These are phyloP conservation scores for Colletotrichum navitas DNA, from an alignment of 2,329 filamentous ascomycete genomes.

Conservation along the genomic window DNA sequence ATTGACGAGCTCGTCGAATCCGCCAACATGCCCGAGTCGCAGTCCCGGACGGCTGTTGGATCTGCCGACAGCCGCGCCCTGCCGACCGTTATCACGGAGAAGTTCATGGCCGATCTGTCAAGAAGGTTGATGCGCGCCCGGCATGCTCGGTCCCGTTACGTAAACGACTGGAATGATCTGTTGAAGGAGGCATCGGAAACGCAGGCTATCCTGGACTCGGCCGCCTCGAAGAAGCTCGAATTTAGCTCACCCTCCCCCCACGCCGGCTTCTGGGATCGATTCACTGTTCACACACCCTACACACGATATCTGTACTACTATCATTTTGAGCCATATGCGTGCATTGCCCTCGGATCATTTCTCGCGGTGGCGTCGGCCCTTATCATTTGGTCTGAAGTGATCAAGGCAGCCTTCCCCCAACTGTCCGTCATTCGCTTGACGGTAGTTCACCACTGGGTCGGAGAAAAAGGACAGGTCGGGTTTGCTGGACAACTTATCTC, in stretches of 20 bases:
- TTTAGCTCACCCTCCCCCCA: constrained; percentile 73
- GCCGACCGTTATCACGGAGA: constrained; percentile 89
- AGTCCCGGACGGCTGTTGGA: constrained; percentile 58
- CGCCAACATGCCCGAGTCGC: constrained; percentile 75
- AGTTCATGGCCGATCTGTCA: constrained; percentile 92
- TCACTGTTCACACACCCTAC: constrained; percentile 80
- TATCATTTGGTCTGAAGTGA: constrained; percentile 93
- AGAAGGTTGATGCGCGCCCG: constrained; percentile 84
- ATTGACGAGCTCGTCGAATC: constrained; percentile 93
- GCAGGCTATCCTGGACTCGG: constrained; percentile 87
- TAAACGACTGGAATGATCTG: constrained; percentile 86
- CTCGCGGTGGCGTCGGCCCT: constrained; percentile 81
- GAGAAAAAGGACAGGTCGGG: constrained; percentile 80
- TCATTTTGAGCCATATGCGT: constrained; percentile 77
- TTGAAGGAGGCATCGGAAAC: constrained; percentile 80
- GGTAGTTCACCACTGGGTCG: constrained; percentile 81
- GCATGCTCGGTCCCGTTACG: constrained; percentile 85
- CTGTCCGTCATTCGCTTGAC: constrained; percentile 77
- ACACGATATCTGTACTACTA: constrained; percentile 84
- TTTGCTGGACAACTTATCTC: constrained; percentile 89
- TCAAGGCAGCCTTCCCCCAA: constrained; percentile 83
- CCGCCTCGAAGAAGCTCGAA: constrained; percentile 82
- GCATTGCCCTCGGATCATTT: constrained; percentile 74
- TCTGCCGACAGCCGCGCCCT: constrained; percentile 63
- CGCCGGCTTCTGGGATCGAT: constrained; percentile 65